Percentiles rank a stretch among this genome's conserved stretches.
Evolutionary conservation across 495 filamentous ascomycete species (phyloP).

Genomic region (Lineolata rhizophorae): DNA sequence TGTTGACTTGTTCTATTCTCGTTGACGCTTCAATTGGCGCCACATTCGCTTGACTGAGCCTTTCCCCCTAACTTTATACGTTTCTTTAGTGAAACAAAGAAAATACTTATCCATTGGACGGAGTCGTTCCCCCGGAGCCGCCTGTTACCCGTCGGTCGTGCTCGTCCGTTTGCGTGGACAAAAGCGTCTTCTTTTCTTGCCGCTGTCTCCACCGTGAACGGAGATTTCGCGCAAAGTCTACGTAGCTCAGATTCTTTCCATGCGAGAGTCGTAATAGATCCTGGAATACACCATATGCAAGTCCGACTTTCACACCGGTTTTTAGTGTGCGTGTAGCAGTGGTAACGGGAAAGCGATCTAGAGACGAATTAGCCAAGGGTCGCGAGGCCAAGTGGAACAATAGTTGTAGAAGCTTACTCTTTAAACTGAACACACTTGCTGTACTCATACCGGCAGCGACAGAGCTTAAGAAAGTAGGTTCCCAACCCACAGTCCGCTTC

Average conservation of each 20-base stretch:
- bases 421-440: conserved; percentile 67
- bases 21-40: too few species aligned
- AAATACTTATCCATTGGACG: too few species aligned
- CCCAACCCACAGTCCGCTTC: conserved; percentile 24
- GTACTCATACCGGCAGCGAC: conserved; percentile 60
- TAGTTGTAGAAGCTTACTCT: conserved; percentile 45
- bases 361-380: background rate
- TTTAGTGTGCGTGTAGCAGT: conserved; percentile 72
- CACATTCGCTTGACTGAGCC: too few species aligned
- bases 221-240: too few species aligned
- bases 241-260: background rate
- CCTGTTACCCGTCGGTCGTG: too few species aligned
- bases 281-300: conserved; percentile 62
- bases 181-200: too few species aligned
- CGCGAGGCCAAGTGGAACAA: conserved; percentile 7
- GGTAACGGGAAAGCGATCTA: conserved; percentile 61
- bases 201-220: too few species aligned
- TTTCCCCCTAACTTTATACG: too few species aligned
- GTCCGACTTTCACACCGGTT: conserved; percentile 52
- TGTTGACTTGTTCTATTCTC: too few species aligned
- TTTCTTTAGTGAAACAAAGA: too few species aligned
- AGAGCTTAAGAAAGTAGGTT: conserved; percentile 51
- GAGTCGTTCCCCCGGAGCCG: too few species aligned
- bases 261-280: conserved; percentile 24
- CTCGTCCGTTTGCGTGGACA: too few species aligned